Base-by-base conservation (phyloP, 2,329 filamentous ascomycete species). In the Colletotrichum theobromicola region DNA sequence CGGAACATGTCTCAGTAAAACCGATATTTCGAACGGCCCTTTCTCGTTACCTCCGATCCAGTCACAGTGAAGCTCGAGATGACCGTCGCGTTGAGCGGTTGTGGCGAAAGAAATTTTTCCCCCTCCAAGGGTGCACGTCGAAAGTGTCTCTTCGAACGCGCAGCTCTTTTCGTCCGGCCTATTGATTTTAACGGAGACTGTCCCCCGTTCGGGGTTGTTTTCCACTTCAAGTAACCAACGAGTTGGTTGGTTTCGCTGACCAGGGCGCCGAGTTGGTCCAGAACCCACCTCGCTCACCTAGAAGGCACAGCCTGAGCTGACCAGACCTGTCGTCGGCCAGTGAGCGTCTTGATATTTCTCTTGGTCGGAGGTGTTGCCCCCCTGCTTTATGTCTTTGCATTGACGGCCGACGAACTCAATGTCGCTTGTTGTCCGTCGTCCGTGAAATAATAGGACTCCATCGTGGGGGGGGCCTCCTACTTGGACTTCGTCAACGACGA, bases 41-140 rank as follows among this genome's bases (percentile, higher is more conserved):
- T 4, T 28, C 55, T 30, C 37, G 21, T 73, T 70, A 73, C 46
- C 70, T 73, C 70, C 58, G 65, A 63, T 26, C 66, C 70, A 69
- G 58, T 73, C 34, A 50, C 10, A 58, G 63, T 30, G 26, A 57
- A 64, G 34, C 24, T 46, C 10, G 18, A 46, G 9, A 6, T 62
- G 15, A 28, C 18, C 28, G 21, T 50, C 57, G 42, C 65, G 42
- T 42, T 30, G 42, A 53, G 65, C 46, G 34, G 55, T 58, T 63
- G 64, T 50, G 70, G 70, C 70, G 35, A 72, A 72, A 21, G 53
- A 28, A 4, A 18, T 57, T 57, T 71, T 67, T n/a, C n/a, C 12
- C 16, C 4, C 13, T 24, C 9, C 7, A 50, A 34, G 21, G 55
- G 24, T 18, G 21, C n/a, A n/a, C n/a, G n/a, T 26, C 63, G 35